Conservation (phyloP, 2,329 filamentous ascomycete species). For the Sporothrix mexicana region DNA sequence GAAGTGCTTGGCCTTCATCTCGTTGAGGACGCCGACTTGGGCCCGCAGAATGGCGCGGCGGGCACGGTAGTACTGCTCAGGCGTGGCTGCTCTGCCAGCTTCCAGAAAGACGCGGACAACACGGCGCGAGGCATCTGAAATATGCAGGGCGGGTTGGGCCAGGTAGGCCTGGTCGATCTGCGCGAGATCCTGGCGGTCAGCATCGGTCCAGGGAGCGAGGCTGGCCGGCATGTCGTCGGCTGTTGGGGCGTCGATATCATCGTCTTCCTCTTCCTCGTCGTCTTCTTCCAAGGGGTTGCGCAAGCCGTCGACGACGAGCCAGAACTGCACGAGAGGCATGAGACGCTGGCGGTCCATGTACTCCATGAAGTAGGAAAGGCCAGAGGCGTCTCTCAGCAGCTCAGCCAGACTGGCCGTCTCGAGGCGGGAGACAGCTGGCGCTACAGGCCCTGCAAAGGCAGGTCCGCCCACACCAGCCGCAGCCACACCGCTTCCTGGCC, state of each 20-base stretch:
- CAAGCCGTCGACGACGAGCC: conserved; percentile 96
- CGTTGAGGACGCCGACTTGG: conserved; percentile 82
- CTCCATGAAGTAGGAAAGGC: conserved; percentile 98
- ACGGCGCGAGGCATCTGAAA: conserved; percentile 70
- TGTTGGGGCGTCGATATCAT: conserved; percentile 72
- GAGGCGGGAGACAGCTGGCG: conserved; percentile 62
- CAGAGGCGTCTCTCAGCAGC: conserved; percentile 86
- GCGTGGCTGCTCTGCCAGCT: conserved; percentile 75
- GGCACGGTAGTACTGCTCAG: conserved; percentile 81
- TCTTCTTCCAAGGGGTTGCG: conserved; percentile 91
- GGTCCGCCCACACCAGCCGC: conserved; percentile 36
- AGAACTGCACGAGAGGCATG: conserved; percentile 94
- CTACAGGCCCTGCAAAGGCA: neutral
- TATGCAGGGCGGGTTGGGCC: conserved; percentile 78
- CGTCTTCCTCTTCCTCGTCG: conserved; percentile 73
- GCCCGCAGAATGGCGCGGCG: conserved; percentile 79
- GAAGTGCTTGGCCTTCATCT: conserved; percentile 81
- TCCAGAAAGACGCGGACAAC: conserved; percentile 78
- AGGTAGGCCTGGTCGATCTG: conserved; percentile 93
- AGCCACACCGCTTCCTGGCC: neutral
- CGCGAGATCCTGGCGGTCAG: conserved; percentile 84
- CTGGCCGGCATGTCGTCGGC: conserved; percentile 67
- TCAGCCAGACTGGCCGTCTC: conserved; percentile 81
- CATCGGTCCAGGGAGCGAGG: conserved; percentile 75
- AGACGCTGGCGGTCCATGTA: conserved; percentile 93